phyloP scores from a whole-genome alignment of 768 basidiomycete genomes.

The Cystofilobasidium capitatum region DNA sequence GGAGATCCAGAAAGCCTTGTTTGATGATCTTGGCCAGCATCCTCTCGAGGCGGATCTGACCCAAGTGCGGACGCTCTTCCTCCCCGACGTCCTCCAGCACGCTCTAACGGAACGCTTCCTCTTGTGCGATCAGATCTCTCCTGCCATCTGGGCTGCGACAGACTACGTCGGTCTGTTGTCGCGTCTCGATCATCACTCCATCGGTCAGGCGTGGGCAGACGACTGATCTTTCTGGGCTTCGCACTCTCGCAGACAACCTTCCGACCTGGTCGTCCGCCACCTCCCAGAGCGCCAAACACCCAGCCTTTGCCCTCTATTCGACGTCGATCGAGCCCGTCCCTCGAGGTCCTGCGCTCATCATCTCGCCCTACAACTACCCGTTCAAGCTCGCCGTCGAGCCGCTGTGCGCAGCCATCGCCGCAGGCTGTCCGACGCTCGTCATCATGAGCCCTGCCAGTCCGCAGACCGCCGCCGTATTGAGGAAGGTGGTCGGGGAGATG shows the following conservation, averaged over 20 bases:
- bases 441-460: constrained; percentile 27
- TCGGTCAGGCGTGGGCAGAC: too few relatives aligned
- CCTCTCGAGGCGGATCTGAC: constrained; percentile 29
- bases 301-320: not conserved
- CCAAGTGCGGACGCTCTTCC: constrained; percentile 31
- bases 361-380: constrained; percentile 34
- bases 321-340: not conserved
- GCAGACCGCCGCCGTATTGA: not conserved
- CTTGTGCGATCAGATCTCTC: constrained; percentile 27
- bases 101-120: not conserved
- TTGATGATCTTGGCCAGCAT: constrained; percentile 35
- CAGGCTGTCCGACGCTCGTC: constrained; percentile 38
- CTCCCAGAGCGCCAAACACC: not conserved
- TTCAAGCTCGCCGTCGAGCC: constrained; percentile 35
- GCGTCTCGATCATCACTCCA: not conserved
- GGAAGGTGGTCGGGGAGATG: constrained; percentile 2
- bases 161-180: constrained; percentile 7
- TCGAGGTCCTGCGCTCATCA: constrained; percentile 30
- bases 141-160: constrained; percentile 14
- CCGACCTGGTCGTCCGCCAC: constrained; percentile 6
- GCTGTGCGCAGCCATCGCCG: constrained; percentile 37
- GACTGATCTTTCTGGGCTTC: not conserved
- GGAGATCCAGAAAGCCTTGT: constrained; percentile 32
- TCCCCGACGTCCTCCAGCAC: not conserved
- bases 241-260: not conserved